A percentile compares a stretch with the other conserved stretches of the same genome.
These are phyloP conservation scores for Beauveria sp. DNA, from an alignment of 2,329 filamentous ascomycete genomes.

Conservation along the genomic window DNA sequence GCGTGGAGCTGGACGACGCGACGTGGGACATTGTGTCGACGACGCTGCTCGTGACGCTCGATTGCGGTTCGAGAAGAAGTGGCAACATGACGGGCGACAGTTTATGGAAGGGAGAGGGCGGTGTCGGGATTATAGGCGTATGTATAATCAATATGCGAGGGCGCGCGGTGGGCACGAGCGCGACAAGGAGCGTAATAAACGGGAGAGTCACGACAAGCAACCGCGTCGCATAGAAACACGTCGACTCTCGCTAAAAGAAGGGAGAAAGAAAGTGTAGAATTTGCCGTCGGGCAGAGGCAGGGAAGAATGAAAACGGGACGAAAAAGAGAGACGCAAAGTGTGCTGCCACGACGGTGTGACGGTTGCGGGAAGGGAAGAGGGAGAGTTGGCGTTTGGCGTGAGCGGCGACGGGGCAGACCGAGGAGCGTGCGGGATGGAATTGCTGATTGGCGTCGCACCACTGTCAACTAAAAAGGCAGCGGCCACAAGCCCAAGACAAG, in stretches of 20 bases:
- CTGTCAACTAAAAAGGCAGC: neutral
- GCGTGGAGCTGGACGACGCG: constrained; percentile 54
- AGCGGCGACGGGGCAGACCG: neutral
- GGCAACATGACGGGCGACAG: constrained; percentile 19
- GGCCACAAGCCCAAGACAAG: neutral
- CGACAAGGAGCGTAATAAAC: constrained; percentile 1
- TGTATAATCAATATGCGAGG: neutral
- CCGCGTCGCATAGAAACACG: constrained; percentile 6
- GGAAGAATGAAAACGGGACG: neutral
- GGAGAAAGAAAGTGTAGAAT: neutral
- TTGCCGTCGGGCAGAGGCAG: neutral
- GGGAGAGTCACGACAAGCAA: neutral
- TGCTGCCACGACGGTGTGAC: neutral
- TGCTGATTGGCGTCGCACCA: constrained; percentile 5
- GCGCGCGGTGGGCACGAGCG: neutral
- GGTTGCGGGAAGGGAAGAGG: neutral
- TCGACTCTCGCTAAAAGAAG: neutral
- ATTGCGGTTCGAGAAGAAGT: constrained; percentile 24
- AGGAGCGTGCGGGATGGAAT: neutral
- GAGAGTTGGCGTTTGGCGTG: constrained; percentile 1
- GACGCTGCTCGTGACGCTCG: constrained; percentile 23
- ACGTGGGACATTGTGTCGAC: constrained; percentile 40
- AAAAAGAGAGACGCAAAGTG: neutral
- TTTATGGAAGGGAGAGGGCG: neutral
- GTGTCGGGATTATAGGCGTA: neutral